A percentile compares a stretch with the other conserved stretches of the same genome.
Conservation (phyloP, 306 rosid genomes). For the Cucurbita pepo region DNA sequence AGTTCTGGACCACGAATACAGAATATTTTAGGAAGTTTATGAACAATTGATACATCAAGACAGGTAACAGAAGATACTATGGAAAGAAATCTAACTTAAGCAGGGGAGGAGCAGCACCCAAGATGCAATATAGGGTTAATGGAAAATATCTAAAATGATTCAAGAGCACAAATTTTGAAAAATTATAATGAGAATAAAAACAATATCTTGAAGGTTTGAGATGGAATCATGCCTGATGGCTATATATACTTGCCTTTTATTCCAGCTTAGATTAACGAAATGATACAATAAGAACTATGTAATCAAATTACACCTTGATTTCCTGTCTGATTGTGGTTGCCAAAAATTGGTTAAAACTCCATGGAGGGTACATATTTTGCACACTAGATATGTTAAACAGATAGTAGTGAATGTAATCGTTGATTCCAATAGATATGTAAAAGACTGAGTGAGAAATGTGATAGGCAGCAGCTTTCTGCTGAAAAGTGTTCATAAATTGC, state of each 20-base stretch:
- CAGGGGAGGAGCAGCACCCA: background rate
- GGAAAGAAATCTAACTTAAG: background rate
- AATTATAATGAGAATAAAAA: background rate
- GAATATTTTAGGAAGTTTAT: background rate
- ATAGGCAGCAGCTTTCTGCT: conserved; percentile 36
- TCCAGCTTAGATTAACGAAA: background rate
- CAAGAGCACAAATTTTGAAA: background rate
- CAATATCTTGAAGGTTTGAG: background rate
- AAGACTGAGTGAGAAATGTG: conserved; percentile 45
- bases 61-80: background rate
- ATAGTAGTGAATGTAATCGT: conserved; percentile 84
- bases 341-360: conserved; percentile 67
- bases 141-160: background rate
- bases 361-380: conserved; percentile 49
- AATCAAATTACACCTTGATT: conserved; percentile 30
- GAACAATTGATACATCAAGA: background rate
- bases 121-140: background rate
- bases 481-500: conserved; percentile 59
- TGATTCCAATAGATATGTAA: conserved; percentile 75
- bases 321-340: conserved; percentile 43
- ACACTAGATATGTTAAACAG: conserved; percentile 53
- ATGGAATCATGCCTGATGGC: background rate
- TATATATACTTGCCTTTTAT: background rate
- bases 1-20: conserved; percentile 37
- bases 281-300: background rate